Evolutionary conservation across 2,329 filamentous ascomycete species (phyloP).

Genomic region (Penicillium frequentans): DNA sequence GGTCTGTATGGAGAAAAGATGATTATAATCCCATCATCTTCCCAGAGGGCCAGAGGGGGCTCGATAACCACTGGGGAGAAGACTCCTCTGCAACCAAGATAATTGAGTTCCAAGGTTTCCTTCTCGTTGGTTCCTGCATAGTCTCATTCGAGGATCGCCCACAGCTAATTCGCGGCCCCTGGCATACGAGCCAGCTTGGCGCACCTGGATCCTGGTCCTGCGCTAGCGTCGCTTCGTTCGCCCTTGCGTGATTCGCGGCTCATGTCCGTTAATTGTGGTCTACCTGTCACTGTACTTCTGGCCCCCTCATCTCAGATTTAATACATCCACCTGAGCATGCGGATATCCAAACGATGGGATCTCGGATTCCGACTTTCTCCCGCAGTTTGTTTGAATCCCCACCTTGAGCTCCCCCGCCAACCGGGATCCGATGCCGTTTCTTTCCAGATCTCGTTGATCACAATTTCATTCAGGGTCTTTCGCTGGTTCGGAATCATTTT

Average conservation of each 20-base stretch:
- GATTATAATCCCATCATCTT: too few species aligned
- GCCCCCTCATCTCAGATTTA: not conserved
- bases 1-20: too few species aligned
- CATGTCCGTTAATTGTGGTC: not conserved
- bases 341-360: not conserved
- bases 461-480: constrained; percentile 8
- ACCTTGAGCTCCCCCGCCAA: constrained; percentile 7
- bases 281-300: not conserved
- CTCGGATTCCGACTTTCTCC: not conserved
- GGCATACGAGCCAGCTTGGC: constrained; percentile 7
- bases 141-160: constrained; percentile 5
- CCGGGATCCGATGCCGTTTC: not conserved
- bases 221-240: constrained; percentile 5
- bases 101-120: not conserved
- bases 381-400: not conserved
- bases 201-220: constrained; percentile 3
- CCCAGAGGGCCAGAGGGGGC: too few species aligned
- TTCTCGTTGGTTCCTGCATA: constrained; percentile 1
- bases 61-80: not conserved
- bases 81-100: not conserved
- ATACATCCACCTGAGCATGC: not conserved
- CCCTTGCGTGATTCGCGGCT: not conserved
- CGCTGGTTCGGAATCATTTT: not conserved
- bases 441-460: constrained; percentile 16
- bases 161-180: constrained; percentile 11